Evolutionary conservation across 2,329 filamentous ascomycete species (phyloP), one percentile per base, ranked within the genome.

Genomic region (Sporothrix dimorphospora): DNA sequence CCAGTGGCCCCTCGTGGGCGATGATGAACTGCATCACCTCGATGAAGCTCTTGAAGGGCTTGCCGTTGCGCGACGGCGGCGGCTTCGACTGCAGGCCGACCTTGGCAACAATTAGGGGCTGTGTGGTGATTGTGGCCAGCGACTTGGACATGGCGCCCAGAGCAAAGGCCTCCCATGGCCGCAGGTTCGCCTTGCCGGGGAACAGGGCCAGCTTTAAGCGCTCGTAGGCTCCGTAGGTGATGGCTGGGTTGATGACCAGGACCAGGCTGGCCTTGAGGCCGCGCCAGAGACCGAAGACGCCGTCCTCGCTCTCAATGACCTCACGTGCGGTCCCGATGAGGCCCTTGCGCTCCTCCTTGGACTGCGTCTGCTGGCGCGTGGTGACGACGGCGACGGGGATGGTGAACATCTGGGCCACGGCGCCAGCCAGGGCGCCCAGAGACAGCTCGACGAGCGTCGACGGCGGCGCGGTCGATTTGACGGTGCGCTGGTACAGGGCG

Each of bases 201-300:
- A 94, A 98, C 34, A 98, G 77, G 11, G 89, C 77, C 47, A 91
- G 90, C 82, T 92, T 92, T 76, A 98, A 83, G 76, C 94, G 89
- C 84, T 99, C 94, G 79, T 98, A 99, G 70, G 94, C 94, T 70
- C 96, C 96, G 78, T 99, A 99, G 63, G 96, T 99, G 80, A 99
- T 99, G 63, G 94, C 93, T 12, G 96, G 96, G 80, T 99, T 99
- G 74, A 98, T 89, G 12, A 98, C 95, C 73, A 99, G 87, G 40
- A 99, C 95, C 79, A 99, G 86, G 81, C 94, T 98, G 71, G 96
- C 96, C 84, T 98, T 98, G 77, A 99, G 83, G 9, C 96, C 96
- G 81, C 95, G 91, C 96, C 96, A 99, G 57, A 99, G 86, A 16
- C 96, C 96, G 27, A 87, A 89, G 80, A 92, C 90, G 42, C 96